Conservation (phyloP, 2,329 filamentous ascomycete genomes). For the Exophiala aquamarina region DNA sequence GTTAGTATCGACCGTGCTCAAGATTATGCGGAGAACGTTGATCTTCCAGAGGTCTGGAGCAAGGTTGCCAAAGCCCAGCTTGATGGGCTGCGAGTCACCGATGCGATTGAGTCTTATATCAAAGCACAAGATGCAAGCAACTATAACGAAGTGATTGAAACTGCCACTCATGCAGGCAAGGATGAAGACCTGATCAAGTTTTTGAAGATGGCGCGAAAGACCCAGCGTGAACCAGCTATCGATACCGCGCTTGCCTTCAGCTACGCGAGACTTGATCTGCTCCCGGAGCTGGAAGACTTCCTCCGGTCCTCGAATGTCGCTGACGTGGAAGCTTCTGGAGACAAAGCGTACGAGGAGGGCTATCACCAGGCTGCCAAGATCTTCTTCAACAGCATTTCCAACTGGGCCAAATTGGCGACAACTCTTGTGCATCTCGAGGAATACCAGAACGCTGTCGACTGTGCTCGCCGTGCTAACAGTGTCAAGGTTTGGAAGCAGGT, state of each 20-base stretch:
- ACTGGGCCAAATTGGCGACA: slow-evolving; percentile 98
- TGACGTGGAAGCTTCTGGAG: slow-evolving; percentile 92
- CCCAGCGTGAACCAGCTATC: slow-evolving; percentile 85
- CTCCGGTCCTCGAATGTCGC: slow-evolving; percentile 89
- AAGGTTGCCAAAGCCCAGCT: slow-evolving; percentile 97
- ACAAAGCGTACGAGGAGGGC: slow-evolving; percentile 95
- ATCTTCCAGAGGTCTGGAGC: slow-evolving; percentile 95
- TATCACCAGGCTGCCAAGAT: slow-evolving; percentile 97
- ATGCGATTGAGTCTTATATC: slow-evolving; percentile 96
- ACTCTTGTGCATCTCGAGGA: slow-evolving; percentile 96
- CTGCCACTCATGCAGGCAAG: slow-evolving; percentile 91
- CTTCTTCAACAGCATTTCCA: slow-evolving; percentile 96
- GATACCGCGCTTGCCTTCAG: slow-evolving; percentile 93
- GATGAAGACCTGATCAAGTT: slow-evolving; percentile 97
- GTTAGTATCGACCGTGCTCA: slow-evolving; percentile 98
- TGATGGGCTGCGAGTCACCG: slow-evolving; percentile 87
- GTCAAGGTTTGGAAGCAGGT: slow-evolving; percentile 99
- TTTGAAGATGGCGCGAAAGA: slow-evolving; percentile 96
- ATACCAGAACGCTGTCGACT: slow-evolving; percentile 96
- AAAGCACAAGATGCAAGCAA: slow-evolving; percentile 91
- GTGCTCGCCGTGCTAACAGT: slow-evolving; percentile 96
- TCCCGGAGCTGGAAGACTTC: slow-evolving; percentile 94
- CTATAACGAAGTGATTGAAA: slow-evolving; percentile 94
- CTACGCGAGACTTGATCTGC: slow-evolving; percentile 87
- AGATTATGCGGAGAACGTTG: slow-evolving; percentile 91